Conservation (phyloP, 768 basidiomycete species). For the Lyophyllum atratum region DNA sequence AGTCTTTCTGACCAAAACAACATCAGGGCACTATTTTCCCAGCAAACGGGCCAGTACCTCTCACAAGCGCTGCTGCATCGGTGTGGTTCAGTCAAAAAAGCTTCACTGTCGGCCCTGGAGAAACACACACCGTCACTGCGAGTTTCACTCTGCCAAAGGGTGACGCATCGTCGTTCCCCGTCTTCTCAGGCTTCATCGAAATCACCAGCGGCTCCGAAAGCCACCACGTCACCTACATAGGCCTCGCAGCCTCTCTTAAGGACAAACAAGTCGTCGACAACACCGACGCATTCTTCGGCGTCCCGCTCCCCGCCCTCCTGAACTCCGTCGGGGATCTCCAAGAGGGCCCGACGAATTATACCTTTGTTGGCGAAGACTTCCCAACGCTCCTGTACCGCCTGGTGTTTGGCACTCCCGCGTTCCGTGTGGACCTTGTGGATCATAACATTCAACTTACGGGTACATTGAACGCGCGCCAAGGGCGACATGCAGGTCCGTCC, state of each 20-base stretch:
- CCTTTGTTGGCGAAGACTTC: constrained; percentile 43
- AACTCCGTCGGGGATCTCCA: constrained; percentile 44
- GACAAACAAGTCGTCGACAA: constrained; percentile 54
- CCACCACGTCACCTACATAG: constrained; percentile 48
- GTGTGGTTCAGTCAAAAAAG: constrained; percentile 46
- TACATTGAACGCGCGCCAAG: constrained; percentile 35
- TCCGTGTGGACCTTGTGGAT: constrained; percentile 51
- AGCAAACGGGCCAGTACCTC: constrained; percentile 50
- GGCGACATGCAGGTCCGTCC: constrained; percentile 21
- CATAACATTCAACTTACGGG: constrained; percentile 40
- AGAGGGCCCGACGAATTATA: constrained; percentile 42
- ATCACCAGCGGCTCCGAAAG: constrained; percentile 37
- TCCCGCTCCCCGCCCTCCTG: constrained; percentile 42
- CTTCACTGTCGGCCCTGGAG: constrained; percentile 47
- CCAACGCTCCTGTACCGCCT: constrained; percentile 44
- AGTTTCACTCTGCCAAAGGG: constrained; percentile 37
- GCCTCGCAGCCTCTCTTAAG: constrained; percentile 31
- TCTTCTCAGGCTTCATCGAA: constrained; percentile 63
- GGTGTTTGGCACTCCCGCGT: constrained; percentile 48
- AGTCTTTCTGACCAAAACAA: neutral
- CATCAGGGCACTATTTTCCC: constrained; percentile 41
- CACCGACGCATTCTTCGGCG: constrained; percentile 48
- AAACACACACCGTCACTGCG: constrained; percentile 40
- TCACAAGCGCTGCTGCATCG: constrained; percentile 43
- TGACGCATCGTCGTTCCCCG: constrained; percentile 50